phyloP scores from a whole-genome alignment of 495 filamentous ascomycete genomes.

The Rusavskia elegans region DNA sequence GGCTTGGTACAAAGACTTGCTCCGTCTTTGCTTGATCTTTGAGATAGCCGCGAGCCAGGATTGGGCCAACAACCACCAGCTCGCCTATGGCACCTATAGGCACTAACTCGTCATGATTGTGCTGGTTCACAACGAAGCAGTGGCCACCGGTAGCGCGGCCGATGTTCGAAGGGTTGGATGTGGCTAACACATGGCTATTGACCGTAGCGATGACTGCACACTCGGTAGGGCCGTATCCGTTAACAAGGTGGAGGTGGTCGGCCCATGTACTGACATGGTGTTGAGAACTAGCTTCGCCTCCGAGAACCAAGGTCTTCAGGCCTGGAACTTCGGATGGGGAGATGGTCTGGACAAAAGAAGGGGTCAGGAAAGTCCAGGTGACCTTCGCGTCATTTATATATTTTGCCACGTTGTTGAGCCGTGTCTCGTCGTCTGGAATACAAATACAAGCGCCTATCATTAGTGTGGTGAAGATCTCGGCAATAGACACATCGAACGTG shows the following conservation, averaged over 20 bases:
- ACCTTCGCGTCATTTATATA: slow-evolving; percentile 21
- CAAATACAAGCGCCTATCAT: slow-evolving; percentile 31
- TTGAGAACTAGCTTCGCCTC: slow-evolving; percentile 27
- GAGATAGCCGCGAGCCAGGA: slow-evolving; percentile 43
- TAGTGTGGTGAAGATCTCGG: slow-evolving; percentile 26
- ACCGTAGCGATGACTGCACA: slow-evolving; percentile 20
- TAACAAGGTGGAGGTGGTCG: slow-evolving; percentile 27
- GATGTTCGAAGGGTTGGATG: slow-evolving; percentile 16
- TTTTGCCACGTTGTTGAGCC: slow-evolving; percentile 17
- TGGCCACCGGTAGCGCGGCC: slow-evolving; percentile 23
- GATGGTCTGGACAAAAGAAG: slow-evolving; percentile 23
- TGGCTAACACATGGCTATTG: slow-evolving; percentile 8
- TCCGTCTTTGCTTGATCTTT: slow-evolving; percentile 37
- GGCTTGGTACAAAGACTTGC: slow-evolving; percentile 37
- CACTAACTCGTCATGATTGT: slow-evolving; percentile 37
- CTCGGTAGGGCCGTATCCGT: slow-evolving; percentile 43
- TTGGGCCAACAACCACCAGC: slow-evolving; percentile 45
- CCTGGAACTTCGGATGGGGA: slow-evolving; percentile 19
- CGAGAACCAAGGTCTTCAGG: slow-evolving; percentile 20
- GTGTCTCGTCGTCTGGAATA: slow-evolving; percentile 23
- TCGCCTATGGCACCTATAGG: slow-evolving; percentile 51
- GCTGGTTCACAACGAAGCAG: slow-evolving; percentile 44
- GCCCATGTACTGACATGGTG: slow-evolving; percentile 28
- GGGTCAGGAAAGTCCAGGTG: slow-evolving; percentile 25
- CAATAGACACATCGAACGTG: slow-evolving; percentile 29